phyloP scores from a whole-genome alignment of 2,329 filamentous ascomycete species.

The Scedosporium minutisporum region DNA sequence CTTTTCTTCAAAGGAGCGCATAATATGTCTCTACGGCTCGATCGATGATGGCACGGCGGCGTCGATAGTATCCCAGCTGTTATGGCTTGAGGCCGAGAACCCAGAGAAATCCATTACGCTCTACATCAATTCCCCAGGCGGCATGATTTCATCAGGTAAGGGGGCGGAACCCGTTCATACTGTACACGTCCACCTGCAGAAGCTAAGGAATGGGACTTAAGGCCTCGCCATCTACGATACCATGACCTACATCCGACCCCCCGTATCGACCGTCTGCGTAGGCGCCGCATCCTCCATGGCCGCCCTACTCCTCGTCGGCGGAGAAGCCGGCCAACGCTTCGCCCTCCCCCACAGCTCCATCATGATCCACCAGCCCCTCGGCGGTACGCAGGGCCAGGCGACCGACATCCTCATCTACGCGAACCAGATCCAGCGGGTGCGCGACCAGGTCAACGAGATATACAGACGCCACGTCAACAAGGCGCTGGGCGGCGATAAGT shows the following conservation, averaged over 20 bases:
- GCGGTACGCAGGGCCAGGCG: constrained; percentile 56
- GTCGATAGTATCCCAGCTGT: constrained; percentile 88
- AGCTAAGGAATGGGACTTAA: constrained; percentile 4
- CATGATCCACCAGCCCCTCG: constrained; percentile 95
- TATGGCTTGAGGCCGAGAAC: constrained; percentile 96
- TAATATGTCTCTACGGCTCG: constrained; percentile 84
- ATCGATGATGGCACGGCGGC: constrained; percentile 87
- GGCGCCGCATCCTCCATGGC: constrained; percentile 96
- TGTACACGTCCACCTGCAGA: too few species aligned
- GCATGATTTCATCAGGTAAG: constrained; percentile 66
- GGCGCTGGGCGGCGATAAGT: constrained; percentile 63
- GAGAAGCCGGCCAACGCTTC: constrained; percentile 73
- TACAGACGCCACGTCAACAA: constrained; percentile 80
- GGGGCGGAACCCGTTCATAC: background rate
- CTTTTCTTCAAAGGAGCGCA: constrained; percentile 61
- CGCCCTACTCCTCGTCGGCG: constrained; percentile 76
- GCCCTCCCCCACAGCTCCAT: constrained; percentile 88
- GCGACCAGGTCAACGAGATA: constrained; percentile 80
- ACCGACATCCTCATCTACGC: constrained; percentile 93
- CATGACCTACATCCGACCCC: constrained; percentile 91
- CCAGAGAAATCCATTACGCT: constrained; percentile 92
- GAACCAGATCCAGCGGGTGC: constrained; percentile 84
- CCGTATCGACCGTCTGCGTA: constrained; percentile 89
- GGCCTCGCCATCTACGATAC: constrained; percentile 93
- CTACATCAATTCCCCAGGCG: constrained; percentile 96